Percentiles rank a stretch among this genome's conserved stretches.
phyloP scores from a whole-genome alignment of 2,329 filamentous ascomycete genomes.

The Fusarium sp. region DNA sequence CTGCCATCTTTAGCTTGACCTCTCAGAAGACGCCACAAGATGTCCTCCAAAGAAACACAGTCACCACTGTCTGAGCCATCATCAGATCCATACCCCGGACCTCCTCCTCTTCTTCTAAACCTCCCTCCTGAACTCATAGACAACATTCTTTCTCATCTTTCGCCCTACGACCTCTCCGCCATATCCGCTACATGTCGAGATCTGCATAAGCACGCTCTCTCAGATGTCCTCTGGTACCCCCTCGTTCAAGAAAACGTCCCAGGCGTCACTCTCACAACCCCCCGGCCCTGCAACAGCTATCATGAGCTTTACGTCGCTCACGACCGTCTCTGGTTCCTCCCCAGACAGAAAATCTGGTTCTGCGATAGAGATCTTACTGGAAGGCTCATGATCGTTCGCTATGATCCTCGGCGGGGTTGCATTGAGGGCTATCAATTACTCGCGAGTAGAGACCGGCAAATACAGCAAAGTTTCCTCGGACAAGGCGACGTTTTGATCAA shows the following conservation, averaged over 20 bases:
- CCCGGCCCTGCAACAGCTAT: slow-evolving; percentile 70
- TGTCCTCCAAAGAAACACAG: neutral
- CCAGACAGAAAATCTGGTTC: slow-evolving; percentile 86
- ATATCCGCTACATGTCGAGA: slow-evolving; percentile 69
- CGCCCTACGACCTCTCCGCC: slow-evolving; percentile 69
- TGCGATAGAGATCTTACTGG: slow-evolving; percentile 77
- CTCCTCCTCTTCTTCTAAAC: slow-evolving; percentile 53
- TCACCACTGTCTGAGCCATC: neutral
- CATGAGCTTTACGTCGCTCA: slow-evolving; percentile 77
- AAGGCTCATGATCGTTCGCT: slow-evolving; percentile 79
- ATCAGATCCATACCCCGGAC: neutral
- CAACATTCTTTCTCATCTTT: slow-evolving; percentile 73
- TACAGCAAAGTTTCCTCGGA: slow-evolving; percentile 70
- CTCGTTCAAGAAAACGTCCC: slow-evolving; percentile 76
- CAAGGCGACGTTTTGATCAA: slow-evolving; percentile 75
- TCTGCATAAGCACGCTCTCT: slow-evolving; percentile 66
- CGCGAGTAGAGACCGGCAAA: slow-evolving; percentile 66
- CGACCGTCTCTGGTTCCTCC: slow-evolving; percentile 85
- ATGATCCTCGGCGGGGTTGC: slow-evolving; percentile 74
- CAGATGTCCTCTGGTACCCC: slow-evolving; percentile 77
- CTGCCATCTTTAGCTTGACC: neutral
- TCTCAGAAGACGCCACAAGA: neutral
- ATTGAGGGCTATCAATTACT: slow-evolving; percentile 85
- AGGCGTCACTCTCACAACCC: slow-evolving; percentile 58
- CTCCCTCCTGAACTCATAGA: slow-evolving; percentile 82